phyloP scores from a whole-genome alignment of 169 alveolate genomes.

The Cryptosporidium parvum region DNA sequence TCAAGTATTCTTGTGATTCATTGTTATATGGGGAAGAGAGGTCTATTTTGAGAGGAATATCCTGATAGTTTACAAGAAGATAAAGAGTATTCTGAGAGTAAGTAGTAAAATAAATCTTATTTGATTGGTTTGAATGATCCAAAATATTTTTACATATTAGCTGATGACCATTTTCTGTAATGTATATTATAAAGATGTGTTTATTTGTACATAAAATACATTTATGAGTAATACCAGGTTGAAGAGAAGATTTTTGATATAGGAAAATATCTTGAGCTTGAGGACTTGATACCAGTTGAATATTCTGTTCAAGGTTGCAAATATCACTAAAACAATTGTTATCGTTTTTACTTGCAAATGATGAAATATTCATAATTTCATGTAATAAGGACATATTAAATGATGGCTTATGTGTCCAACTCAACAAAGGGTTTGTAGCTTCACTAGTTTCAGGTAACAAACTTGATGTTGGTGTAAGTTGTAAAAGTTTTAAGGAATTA shows the following conservation, averaged over 20 bases:
- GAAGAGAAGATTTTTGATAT: not conserved
- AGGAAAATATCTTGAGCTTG: not conserved
- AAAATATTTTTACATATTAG: constrained; percentile 26
- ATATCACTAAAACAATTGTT: not conserved
- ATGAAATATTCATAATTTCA: not conserved
- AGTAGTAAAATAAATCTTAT: constrained; percentile 49
- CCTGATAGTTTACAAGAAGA: constrained; percentile 50
- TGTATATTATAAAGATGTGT: not conserved
- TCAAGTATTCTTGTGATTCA: constrained; percentile 2
- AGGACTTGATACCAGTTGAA: not conserved
- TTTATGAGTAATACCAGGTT: not conserved
- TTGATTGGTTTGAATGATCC: constrained; percentile 37
- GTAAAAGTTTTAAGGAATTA: constrained; percentile 18
- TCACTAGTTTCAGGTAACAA: not conserved
- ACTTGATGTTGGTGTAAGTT: not conserved
- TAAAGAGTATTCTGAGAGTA: constrained; percentile 27
- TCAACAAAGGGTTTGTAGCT: not conserved
- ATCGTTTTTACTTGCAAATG: not conserved
- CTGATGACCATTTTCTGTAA: constrained; percentile 51
- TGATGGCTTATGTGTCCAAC: constrained; percentile 35
- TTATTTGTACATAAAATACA: constrained; percentile 31
- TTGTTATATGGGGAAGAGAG: not conserved
- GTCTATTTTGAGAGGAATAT: constrained; percentile 53
- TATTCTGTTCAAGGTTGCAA: constrained; percentile 15
- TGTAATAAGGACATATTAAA: not conserved